These are phyloP conservation scores for Colletotrichum cereale DNA, from an alignment of 2,329 filamentous ascomycete genomes.

Conservation along the genomic window DNA sequence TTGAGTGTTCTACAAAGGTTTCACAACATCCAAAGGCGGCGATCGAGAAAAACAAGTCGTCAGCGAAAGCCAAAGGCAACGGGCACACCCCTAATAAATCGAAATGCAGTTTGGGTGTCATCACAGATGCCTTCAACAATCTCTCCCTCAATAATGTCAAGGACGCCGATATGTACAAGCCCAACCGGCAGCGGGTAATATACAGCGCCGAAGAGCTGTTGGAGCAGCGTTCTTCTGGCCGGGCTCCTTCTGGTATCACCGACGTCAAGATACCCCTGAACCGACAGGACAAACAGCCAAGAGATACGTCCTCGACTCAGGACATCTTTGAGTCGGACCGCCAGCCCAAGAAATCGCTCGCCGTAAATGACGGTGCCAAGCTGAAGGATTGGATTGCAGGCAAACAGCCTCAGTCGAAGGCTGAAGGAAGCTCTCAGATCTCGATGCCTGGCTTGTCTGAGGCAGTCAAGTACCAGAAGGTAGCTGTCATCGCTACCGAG, in stretches of 20 bases:
- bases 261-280: slow-evolving; percentile 23
- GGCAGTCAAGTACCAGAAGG: slow-evolving; percentile 6
- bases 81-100: background rate
- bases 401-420: background rate
- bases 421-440: background rate
- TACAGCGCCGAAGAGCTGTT: slow-evolving; percentile 21
- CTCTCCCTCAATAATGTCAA: slow-evolving; percentile 30
- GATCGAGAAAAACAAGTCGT: background rate
- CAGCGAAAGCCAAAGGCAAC: background rate
- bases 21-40: background rate
- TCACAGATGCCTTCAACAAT: slow-evolving; percentile 21
- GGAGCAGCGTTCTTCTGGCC: slow-evolving; percentile 5
- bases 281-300: background rate
- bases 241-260: slow-evolving; percentile 19
- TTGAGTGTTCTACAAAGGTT: background rate
- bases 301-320: background rate
- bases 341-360: background rate
- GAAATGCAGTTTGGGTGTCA: background rate
- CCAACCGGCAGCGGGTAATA: slow-evolving; percentile 6
- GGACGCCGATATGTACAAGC: slow-evolving; percentile 24
- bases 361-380: background rate
- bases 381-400: background rate
- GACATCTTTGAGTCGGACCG: background rate
- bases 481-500: background rate
- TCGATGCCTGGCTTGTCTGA: slow-evolving; percentile 18